phyloP scores from a whole-genome alignment of 75 land plant species.

The Pinus tabuliformis region DNA sequence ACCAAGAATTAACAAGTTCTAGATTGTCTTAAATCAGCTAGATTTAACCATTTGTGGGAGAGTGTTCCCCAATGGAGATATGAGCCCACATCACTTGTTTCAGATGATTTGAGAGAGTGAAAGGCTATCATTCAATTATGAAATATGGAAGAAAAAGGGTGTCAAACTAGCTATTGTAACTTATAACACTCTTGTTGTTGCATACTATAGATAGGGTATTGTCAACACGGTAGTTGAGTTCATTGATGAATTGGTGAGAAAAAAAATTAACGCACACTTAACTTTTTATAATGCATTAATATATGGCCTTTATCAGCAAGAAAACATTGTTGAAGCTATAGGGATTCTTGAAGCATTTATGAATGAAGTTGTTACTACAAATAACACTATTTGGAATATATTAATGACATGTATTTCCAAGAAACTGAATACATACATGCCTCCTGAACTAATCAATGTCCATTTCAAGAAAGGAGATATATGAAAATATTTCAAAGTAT shows the following conservation, averaged over 20 bases:
- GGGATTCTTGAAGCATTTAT: constrained; percentile 23
- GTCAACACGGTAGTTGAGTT: constrained; percentile 31
- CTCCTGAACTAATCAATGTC: no score
- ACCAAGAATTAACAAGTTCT: no score
- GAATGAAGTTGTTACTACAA: constrained; percentile 24
- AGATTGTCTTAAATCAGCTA: no score
- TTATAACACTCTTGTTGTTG: constrained; percentile 54
- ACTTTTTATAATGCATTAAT: constrained; percentile 47
- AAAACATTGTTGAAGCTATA: constrained; percentile 25
- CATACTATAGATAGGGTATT: constrained; percentile 30
- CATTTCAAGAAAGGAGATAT: no score
- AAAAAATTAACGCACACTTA: constrained; percentile 19
- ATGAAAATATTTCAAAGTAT: no score
- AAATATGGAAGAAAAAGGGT: constrained; percentile 24
- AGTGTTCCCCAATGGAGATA: no score
- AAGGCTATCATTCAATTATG: constrained; percentile 24
- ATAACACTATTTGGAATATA: constrained; percentile 45
- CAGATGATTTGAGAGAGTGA: no score
- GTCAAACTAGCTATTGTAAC: constrained; percentile 41
- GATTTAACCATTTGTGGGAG: no score
- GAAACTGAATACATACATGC: no score
- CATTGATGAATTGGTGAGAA: constrained; percentile 27
- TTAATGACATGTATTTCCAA: neutral
- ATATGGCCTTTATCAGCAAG: constrained; percentile 33
- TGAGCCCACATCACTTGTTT: no score